Evolutionary conservation across 2,329 filamentous ascomycete species (phyloP).

Genomic region (Aspergillus puulaauensis): DNA sequence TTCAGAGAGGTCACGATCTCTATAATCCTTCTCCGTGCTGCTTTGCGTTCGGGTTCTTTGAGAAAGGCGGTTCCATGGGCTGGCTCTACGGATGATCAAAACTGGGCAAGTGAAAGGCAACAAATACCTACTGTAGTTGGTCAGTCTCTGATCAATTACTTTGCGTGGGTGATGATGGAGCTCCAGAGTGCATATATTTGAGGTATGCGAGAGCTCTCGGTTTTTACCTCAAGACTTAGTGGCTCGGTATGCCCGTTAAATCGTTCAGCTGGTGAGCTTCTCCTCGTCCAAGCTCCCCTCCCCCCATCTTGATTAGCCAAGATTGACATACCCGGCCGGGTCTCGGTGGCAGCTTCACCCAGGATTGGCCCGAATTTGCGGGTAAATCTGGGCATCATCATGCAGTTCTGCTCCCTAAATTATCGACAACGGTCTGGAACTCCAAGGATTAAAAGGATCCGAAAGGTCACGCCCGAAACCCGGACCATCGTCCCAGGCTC

Average conservation of each 20-base stretch:
- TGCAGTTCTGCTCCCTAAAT: not conserved
- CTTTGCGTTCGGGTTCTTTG: not conserved
- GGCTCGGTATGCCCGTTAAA: not conserved
- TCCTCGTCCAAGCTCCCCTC: slow-evolving; percentile 9
- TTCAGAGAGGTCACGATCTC: not conserved
- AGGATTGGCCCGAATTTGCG: slow-evolving; percentile 1
- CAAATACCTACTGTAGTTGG: not conserved
- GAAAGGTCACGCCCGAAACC: not conserved
- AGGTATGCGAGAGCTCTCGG: not conserved
- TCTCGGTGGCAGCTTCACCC: not conserved
- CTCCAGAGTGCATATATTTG: not conserved
- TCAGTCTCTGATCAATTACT: too few relatives aligned
- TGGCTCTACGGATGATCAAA: not conserved
- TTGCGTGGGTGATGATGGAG: not conserved
- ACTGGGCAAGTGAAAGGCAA: not conserved
- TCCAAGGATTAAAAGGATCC: not conserved
- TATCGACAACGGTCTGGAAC: not conserved
- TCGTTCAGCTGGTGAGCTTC: slow-evolving; percentile 4
- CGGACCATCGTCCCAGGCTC: not conserved
- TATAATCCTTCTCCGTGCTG: not conserved
- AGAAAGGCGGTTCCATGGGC: not conserved
- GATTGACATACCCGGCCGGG: not conserved
- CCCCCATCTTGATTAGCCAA: slow-evolving; percentile 3
- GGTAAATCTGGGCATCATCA: not conserved
- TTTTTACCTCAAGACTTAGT: not conserved